phyloP scores from a whole-genome alignment of 768 basidiomycete species.

The Phylloporus arenicola region DNA sequence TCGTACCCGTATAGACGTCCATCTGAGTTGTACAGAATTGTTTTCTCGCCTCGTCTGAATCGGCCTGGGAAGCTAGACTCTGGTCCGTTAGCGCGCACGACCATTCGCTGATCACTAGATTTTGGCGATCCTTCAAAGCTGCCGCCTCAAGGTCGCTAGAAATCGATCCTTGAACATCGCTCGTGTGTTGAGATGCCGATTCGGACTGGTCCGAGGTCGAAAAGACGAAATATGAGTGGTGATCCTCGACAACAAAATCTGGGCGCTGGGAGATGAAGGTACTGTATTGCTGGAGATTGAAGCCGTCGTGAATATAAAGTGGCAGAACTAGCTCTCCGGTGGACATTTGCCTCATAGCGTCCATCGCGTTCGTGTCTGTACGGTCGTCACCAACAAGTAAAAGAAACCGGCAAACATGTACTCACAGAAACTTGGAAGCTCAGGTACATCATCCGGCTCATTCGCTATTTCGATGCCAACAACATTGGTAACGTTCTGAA shows the following conservation, averaged over 20 bases:
- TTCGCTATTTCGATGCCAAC: constrained; percentile 58
- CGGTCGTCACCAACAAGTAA: background rate
- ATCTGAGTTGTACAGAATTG: constrained; percentile 57
- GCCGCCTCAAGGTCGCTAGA: constrained; percentile 14
- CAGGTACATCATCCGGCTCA: constrained; percentile 45
- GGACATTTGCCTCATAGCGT: constrained; percentile 17
- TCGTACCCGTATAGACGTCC: constrained; percentile 48
- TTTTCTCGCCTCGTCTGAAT: constrained; percentile 40
- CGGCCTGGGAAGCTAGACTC: constrained; percentile 44
- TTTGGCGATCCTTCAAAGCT: constrained; percentile 32
- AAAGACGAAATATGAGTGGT: constrained; percentile 71
- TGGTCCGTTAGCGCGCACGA: constrained; percentile 44
- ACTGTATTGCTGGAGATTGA: constrained; percentile 39
- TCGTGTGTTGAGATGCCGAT: constrained; percentile 41
- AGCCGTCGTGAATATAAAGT: constrained; percentile 65
- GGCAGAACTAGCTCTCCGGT: constrained; percentile 40
- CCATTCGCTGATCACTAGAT: constrained; percentile 49
- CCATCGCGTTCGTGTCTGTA: constrained; percentile 17
- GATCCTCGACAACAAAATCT: constrained; percentile 68
- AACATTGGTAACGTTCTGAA: constrained; percentile 43
- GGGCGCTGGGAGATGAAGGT: constrained; percentile 42
- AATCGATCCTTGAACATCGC: constrained; percentile 29
- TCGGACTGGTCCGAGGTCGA: constrained; percentile 45
- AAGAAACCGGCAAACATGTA: background rate
- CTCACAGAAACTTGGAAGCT: constrained; percentile 39